These are phyloP conservation scores for Sherardia arvensis DNA, from an alignment of 257 asterid genomes.

Conservation along the genomic window DNA sequence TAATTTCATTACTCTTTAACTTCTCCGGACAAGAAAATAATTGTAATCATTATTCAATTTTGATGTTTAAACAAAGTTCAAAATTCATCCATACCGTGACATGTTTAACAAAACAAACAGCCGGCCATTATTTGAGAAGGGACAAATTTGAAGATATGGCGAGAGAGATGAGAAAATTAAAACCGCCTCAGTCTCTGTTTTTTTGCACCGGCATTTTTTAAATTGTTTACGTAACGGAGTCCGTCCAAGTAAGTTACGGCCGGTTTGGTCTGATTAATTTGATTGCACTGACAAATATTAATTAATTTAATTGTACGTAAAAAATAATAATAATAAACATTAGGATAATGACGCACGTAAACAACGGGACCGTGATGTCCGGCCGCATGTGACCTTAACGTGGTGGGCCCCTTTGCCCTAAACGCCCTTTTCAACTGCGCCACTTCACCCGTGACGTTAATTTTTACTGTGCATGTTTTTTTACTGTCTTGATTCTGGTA, in stretches of 20 bases:
- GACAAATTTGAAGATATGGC: conserved; percentile 12
- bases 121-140: neutral
- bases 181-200: neutral
- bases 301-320: neutral
- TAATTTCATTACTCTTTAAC: no score
- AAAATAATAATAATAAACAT: neutral
- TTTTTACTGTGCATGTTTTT: neutral
- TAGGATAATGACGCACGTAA: conserved; percentile 30
- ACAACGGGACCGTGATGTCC: conserved; percentile 30
- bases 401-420: conserved; percentile 55
- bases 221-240: neutral
- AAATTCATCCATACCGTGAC: no score
- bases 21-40: no score
- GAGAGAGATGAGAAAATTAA: neutral
- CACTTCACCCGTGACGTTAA: neutral
- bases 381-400: conserved; percentile 68
- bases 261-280: neutral
- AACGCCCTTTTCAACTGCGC: conserved; percentile 16
- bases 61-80: no score
- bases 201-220: neutral
- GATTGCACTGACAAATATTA: neutral
- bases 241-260: conserved; percentile 6
- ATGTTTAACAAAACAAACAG: neutral
- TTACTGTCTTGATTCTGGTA: no score
- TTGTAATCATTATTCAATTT: no score